A percentile compares a stretch with the other conserved stretches of the same genome.
These are phyloP conservation scores for Linanthus parryae DNA, from an alignment of 148 eudicot genomes.

Conservation along the genomic window DNA sequence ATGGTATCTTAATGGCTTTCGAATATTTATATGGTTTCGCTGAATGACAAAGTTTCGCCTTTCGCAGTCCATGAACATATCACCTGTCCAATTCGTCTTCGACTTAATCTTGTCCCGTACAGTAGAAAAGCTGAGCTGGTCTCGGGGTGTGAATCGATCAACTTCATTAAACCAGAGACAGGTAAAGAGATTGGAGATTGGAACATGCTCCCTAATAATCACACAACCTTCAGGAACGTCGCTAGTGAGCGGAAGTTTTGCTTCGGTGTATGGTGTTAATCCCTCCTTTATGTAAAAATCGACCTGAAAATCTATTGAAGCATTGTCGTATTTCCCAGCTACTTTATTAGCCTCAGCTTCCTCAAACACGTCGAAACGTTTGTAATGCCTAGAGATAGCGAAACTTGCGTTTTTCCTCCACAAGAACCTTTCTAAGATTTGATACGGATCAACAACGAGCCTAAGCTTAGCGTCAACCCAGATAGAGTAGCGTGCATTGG, in stretches of 20 bases:
- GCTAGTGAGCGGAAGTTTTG: conserved; percentile 68
- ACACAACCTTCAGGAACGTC: conserved; percentile 98
- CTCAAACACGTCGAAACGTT: conserved; percentile 71
- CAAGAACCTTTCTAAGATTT: conserved; percentile 81
- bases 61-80: conserved; percentile 90
- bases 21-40: too few species aligned
- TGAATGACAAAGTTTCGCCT: conserved; percentile 86
- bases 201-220: conserved; percentile 74
- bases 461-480: conserved; percentile 93
- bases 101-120: conserved; percentile 75
- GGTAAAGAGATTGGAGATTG: conserved; percentile 71
- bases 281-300: conserved; percentile 77
- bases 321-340: conserved; percentile 71
- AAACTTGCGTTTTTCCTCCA: conserved; percentile 85
- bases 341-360: conserved; percentile 93
- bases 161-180: conserved; percentile 95
- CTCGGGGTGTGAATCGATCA: conserved; percentile 85
- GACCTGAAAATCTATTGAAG: conserved; percentile 77
- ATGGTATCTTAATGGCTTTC: too few species aligned
- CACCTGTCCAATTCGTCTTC: conserved; percentile 65
- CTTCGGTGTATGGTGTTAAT: conserved; percentile 56
- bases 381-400: conserved; percentile 85
- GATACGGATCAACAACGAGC: conserved; percentile 89
- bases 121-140: conserved; percentile 79
- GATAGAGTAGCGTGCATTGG: conserved; percentile 77